Conservation (phyloP, 495 filamentous ascomycete genomes). For the Podospora appendiculata region DNA sequence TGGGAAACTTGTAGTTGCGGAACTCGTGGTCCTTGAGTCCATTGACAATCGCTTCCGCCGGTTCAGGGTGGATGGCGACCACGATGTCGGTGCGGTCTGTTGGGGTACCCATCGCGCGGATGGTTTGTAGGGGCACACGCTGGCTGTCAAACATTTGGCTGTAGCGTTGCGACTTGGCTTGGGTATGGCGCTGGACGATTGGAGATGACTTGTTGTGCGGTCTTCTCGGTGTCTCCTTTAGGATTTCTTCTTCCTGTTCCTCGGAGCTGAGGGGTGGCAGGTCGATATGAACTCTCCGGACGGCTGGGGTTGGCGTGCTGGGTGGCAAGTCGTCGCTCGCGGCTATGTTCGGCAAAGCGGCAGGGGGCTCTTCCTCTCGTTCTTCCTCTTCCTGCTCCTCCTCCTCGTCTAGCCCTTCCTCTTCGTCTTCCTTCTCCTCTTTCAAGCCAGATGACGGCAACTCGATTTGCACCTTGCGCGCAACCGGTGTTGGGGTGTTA, state of each 20-base stretch:
- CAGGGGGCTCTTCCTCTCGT: background rate
- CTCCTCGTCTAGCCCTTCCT: no score
- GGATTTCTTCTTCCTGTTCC: slow-evolving; percentile 9
- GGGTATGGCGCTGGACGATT: slow-evolving; percentile 2
- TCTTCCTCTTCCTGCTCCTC: background rate
- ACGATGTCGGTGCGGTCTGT: slow-evolving; percentile 40
- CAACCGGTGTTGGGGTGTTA: background rate
- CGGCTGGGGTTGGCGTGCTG: slow-evolving; percentile 10
- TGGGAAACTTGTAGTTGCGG: slow-evolving; percentile 32
- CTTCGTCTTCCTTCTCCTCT: no score
- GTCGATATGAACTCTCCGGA: slow-evolving; percentile 2
- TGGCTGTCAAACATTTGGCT: slow-evolving; percentile 43
- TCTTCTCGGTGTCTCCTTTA: slow-evolving; percentile 17
- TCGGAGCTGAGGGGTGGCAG: background rate
- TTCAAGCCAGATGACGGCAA: no score
- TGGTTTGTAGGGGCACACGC: slow-evolving; percentile 35
- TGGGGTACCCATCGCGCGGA: slow-evolving; percentile 36
- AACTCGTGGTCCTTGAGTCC: slow-evolving; percentile 38
- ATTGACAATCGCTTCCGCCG: slow-evolving; percentile 30
- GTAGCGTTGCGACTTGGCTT: slow-evolving; percentile 1
- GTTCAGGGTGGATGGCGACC: slow-evolving; percentile 31
- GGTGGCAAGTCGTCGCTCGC: slow-evolving; percentile 3
- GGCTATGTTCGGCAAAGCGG: background rate
- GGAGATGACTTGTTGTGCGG: background rate
- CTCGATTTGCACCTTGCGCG: no score